These are phyloP conservation scores for Scopulariopsis brevicaulis DNA, from an alignment of 2,329 filamentous ascomycete species.

Conservation along the genomic window DNA sequence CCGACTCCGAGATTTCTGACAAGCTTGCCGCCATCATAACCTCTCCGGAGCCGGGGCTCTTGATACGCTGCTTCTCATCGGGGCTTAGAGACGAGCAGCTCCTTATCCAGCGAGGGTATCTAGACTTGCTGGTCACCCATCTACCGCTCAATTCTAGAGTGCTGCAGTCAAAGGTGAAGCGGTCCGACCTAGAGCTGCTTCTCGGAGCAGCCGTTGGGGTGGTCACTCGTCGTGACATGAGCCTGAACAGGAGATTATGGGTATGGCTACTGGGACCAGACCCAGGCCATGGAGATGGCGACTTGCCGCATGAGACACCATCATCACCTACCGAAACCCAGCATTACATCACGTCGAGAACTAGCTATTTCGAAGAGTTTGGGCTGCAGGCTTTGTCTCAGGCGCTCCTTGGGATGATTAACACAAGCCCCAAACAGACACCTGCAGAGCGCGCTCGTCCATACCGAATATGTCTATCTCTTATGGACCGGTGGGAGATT, in stretches of 20 bases:
- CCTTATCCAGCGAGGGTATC: constrained; percentile 84
- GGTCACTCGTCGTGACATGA: constrained; percentile 88
- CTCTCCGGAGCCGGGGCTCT: constrained; percentile 79
- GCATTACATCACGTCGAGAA: constrained; percentile 43
- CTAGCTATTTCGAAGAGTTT: constrained; percentile 73
- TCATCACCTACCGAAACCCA: constrained; percentile 27
- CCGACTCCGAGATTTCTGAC: constrained; percentile 25
- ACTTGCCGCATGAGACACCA: constrained; percentile 34
- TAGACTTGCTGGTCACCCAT: constrained; percentile 85
- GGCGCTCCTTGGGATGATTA: constrained; percentile 69
- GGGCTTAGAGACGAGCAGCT: constrained; percentile 81
- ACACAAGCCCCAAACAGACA: constrained; percentile 31
- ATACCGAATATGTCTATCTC: constrained; percentile 81
- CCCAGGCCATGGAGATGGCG: constrained; percentile 34
- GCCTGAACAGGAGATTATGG: constrained; percentile 89
- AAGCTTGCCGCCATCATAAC: constrained; percentile 58
- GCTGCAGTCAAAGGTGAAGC: constrained; percentile 62
- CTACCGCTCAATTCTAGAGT: constrained; percentile 76
- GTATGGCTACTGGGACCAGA: constrained; percentile 87
- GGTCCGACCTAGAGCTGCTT: constrained; percentile 68
- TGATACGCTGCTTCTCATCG: constrained; percentile 85
- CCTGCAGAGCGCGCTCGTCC: constrained; percentile 67
- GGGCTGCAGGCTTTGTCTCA: constrained; percentile 64
- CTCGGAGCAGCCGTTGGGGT: constrained; percentile 78
- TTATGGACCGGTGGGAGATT: constrained; percentile 99